These are phyloP conservation scores for Talaromyces islandicus DNA, from an alignment of 2,329 filamentous ascomycete genomes.

Conservation along the genomic window DNA sequence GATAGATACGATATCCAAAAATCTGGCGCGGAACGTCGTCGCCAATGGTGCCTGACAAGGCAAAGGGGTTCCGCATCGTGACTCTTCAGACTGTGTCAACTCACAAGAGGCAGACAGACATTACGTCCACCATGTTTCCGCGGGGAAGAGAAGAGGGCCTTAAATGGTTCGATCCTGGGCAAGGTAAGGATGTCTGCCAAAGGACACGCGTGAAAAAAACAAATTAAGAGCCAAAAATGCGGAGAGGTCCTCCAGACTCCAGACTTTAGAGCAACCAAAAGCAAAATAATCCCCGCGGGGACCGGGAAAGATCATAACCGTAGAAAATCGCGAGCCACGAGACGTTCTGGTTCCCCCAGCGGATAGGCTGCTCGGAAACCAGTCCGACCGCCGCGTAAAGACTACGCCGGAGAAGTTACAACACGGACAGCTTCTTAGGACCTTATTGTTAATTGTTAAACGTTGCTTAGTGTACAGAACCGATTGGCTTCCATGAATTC, in stretches of 20 bases:
- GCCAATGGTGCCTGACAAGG: background rate
- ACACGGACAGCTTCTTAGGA: background rate
- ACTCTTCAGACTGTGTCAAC: background rate
- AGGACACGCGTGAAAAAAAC: background rate
- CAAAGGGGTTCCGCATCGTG: slow-evolving; percentile 7
- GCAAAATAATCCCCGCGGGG: background rate
- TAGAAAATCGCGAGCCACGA: background rate
- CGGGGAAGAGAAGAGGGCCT: background rate
- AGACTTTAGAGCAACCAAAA: background rate
- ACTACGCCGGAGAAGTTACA: background rate
- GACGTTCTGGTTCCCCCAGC: background rate
- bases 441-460: too few relatives aligned
- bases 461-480: background rate
- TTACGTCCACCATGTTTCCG: background rate
- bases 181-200: background rate
- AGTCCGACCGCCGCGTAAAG: background rate
- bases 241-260: background rate
- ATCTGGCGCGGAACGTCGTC: slow-evolving; percentile 1
- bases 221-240: background rate
- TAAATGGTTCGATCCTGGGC: background rate
- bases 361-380: background rate
- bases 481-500: background rate
- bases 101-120: background rate
- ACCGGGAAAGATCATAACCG: background rate
- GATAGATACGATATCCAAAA: slow-evolving; percentile 3